phyloP scores from a whole-genome alignment of 1,284 basidiomycete species.

The Fomitopsis pinicola region DNA sequence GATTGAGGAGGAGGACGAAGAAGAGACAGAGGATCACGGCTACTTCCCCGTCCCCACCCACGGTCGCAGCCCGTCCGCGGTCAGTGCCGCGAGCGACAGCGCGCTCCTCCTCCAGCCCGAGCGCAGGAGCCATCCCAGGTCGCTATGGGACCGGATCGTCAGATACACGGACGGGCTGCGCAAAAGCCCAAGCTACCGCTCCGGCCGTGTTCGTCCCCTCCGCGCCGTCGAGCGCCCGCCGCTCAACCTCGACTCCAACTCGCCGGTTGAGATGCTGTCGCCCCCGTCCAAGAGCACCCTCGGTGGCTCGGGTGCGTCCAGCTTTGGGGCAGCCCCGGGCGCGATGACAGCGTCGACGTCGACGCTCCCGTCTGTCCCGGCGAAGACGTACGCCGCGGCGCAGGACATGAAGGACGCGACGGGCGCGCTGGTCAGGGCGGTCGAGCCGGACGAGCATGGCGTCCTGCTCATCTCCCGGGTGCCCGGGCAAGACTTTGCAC shows the following conservation, averaged over 20 bases:
- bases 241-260: not conserved
- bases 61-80: conserved; percentile 2
- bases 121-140: conserved; percentile 2
- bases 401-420: not conserved
- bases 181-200: conserved; percentile 15
- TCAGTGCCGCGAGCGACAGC: not conserved
- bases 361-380: conserved; percentile 4
- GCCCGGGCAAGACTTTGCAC: conserved; percentile 6
- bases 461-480: conserved; percentile 8
- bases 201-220: not conserved
- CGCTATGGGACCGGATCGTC: conserved; percentile 1
- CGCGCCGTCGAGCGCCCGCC: not conserved
- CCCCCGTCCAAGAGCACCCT: not conserved
- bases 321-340: not conserved
- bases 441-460: conserved; percentile 3
- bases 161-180: conserved; percentile 14
- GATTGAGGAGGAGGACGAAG: conserved; percentile 4
- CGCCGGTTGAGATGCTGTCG: not conserved
- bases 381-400: not conserved
- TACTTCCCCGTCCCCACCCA: conserved; percentile 3
- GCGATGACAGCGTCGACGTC: conserved; percentile 7
- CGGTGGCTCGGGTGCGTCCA: not conserved
- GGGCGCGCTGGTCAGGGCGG: not conserved
- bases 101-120: not conserved
- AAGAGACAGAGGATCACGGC: not conserved